phyloP scores from a whole-genome alignment of 108 stramenopile species.

The Cylindrotheca closterium region DNA sequence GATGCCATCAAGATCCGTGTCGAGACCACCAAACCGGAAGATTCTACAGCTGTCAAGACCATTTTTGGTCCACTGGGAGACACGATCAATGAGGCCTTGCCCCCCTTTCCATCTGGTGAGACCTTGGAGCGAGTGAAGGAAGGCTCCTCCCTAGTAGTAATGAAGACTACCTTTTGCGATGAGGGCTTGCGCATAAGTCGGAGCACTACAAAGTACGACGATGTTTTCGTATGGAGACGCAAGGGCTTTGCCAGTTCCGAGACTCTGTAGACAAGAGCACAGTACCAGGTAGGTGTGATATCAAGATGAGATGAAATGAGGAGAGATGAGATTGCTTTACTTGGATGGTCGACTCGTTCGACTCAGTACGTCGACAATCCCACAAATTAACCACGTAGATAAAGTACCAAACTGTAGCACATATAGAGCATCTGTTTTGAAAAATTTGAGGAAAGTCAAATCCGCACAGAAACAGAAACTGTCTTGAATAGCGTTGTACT shows the following conservation, averaged over 20 bases:
- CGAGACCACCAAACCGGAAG: slow-evolving; percentile 81
- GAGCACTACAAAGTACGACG: slow-evolving; percentile 51
- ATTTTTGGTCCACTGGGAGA: slow-evolving; percentile 64
- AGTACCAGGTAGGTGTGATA: no score
- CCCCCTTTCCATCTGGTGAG: slow-evolving; percentile 78
- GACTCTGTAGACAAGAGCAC: not conserved
- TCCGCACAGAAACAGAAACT: no score
- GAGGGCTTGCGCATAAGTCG: slow-evolving; percentile 69
- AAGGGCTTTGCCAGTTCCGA: slow-evolving; percentile 37
- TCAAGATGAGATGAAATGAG: no score
- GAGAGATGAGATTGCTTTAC: no score
- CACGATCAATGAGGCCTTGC: slow-evolving; percentile 51
- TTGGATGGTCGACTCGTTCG: no score
- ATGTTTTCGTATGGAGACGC: slow-evolving; percentile 77
- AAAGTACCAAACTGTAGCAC: no score
- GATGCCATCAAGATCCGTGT: slow-evolving; percentile 64
- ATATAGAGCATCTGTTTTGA: no score
- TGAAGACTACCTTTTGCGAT: slow-evolving; percentile 78
- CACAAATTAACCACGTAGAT: no score
- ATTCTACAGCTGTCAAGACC: slow-evolving; percentile 55
- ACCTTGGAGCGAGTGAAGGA: slow-evolving; percentile 63
- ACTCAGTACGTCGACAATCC: no score
- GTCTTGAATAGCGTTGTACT: no score
- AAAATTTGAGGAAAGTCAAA: no score
- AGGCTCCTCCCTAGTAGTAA: slow-evolving; percentile 70